These are phyloP conservation scores for Carex kokanica DNA, from an alignment of 176 grass and related monocot genomes.

Conservation along the genomic window DNA sequence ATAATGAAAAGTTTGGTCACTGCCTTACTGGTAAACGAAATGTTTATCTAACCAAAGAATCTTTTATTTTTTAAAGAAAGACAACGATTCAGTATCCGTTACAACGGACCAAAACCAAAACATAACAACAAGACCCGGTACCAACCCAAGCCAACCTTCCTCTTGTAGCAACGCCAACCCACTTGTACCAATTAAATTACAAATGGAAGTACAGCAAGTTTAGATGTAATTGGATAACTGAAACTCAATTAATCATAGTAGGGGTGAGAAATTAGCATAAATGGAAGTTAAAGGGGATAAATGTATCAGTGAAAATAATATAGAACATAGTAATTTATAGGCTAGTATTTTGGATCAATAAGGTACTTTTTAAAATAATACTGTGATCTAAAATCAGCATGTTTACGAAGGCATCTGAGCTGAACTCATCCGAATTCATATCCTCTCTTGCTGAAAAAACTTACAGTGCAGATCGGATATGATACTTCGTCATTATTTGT, in stretches of 20 bases:
- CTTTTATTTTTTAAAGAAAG: neutral
- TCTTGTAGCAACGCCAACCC: neutral
- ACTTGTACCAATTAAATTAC: too few species aligned
- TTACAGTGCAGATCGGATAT: neutral
- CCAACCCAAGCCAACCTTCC: neutral
- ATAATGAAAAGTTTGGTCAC: neutral
- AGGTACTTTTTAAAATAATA: neutral
- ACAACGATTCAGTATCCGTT: neutral
- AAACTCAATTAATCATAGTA: too few species aligned
- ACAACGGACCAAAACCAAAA: neutral
- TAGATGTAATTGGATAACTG: too few species aligned
- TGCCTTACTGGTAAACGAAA: neutral
- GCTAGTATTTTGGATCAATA: neutral
- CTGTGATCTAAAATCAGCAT: neutral
- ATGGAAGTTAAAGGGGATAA: too few species aligned
- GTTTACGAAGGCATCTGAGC: neutral
- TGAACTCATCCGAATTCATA: too few species aligned
- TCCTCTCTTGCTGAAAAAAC: neutral
- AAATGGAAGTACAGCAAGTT: too few species aligned
- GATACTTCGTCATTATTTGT: too few species aligned
- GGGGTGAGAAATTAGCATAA: too few species aligned
- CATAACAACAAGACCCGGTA: neutral
- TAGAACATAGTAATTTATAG: too few species aligned
- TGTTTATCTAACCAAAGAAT: neutral
- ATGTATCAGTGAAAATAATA: too few species aligned